Percentiles rank a stretch among this genome's conserved stretches.
Evolutionary conservation across 2,329 filamentous ascomycete genomes (phyloP).

Genomic region (Ophiostoma sp.): DNA sequence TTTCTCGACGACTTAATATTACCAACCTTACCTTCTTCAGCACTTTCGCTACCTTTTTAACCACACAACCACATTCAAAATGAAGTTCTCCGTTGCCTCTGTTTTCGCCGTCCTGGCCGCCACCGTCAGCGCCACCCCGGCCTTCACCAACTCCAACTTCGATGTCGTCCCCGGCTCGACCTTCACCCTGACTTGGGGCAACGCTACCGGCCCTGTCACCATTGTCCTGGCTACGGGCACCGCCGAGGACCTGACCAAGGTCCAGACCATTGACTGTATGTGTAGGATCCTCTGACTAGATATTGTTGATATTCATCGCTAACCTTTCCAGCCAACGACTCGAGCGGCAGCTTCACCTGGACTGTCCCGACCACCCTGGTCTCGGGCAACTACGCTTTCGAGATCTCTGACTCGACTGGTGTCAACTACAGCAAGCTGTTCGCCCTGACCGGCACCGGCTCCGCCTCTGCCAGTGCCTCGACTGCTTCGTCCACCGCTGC

Average conservation of each 20-base stretch:
- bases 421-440: slow-evolving; percentile 50
- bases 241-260: slow-evolving; percentile 39
- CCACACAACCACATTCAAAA: slow-evolving; percentile 35
- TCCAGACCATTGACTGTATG: slow-evolving; percentile 43
- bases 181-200: slow-evolving; percentile 48
- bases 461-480: slow-evolving; percentile 29
- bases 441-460: slow-evolving; percentile 33
- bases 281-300: slow-evolving; percentile 3
- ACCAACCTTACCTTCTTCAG: slow-evolving; percentile 11
- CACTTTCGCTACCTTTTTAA: neutral
- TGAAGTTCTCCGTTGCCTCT: slow-evolving; percentile 43
- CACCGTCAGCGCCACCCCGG: slow-evolving; percentile 34
- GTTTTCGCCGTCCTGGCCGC: slow-evolving; percentile 41
- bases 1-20: slow-evolving; percentile 9
- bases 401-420: slow-evolving; percentile 43
- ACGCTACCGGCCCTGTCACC: slow-evolving; percentile 44
- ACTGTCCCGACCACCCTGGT: slow-evolving; percentile 40
- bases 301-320: no score
- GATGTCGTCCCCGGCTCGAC: slow-evolving; percentile 41
- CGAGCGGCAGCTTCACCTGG: slow-evolving; percentile 43
- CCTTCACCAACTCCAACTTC: slow-evolving; percentile 38
- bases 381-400: slow-evolving; percentile 47
- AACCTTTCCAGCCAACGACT: slow-evolving; percentile 36
- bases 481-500: slow-evolving; percentile 29
- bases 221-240: slow-evolving; percentile 45